These are phyloP conservation scores for Tulasnella sp. DNA, from an alignment of 768 basidiomycete species.

Conservation along the genomic window DNA sequence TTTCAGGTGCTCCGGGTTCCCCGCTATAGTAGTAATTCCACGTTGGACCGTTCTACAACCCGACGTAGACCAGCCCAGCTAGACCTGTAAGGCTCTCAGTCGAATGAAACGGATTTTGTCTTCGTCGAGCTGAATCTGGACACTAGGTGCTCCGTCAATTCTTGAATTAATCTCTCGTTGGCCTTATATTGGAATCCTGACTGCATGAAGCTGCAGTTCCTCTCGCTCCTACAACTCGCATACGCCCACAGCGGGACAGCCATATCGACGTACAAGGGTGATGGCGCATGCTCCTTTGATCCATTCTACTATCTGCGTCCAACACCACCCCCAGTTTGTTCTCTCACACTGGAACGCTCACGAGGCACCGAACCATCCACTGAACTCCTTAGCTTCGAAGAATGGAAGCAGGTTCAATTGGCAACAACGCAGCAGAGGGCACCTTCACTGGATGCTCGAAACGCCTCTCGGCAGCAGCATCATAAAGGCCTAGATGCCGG, in stretches of 20 bases:
- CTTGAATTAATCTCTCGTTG: too few species aligned
- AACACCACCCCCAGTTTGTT: not conserved
- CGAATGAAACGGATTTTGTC: too few species aligned
- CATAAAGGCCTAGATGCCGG: not conserved
- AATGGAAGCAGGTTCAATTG: slow-evolving; percentile 15
- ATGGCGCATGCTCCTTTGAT: slow-evolving; percentile 6
- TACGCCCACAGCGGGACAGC: not conserved
- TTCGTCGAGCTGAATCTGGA: too few species aligned
- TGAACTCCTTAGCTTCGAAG: slow-evolving; percentile 17
- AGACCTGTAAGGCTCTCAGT: too few species aligned
- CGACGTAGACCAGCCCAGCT: too few species aligned
- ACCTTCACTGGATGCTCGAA: not conserved
- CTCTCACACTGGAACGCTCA: not conserved
- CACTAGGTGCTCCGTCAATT: too few species aligned
- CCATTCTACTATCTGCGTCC: slow-evolving; percentile 12
- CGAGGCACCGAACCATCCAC: not conserved
- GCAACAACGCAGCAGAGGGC: not conserved
- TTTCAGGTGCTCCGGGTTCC: too few species aligned
- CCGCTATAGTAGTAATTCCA: too few species aligned
- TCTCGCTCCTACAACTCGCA: slow-evolving; percentile 13
- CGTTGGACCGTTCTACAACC: too few species aligned
- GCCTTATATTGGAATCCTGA: too few species aligned
- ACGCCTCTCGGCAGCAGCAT: not conserved
- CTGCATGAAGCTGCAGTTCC: slow-evolving; percentile 3
- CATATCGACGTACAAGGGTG: not conserved